A percentile compares a stretch with the other conserved stretches of the same genome.
Evolutionary conservation across 2,329 filamentous ascomycete genomes (phyloP).

Genomic region (Mycocentrospora acerina): DNA sequence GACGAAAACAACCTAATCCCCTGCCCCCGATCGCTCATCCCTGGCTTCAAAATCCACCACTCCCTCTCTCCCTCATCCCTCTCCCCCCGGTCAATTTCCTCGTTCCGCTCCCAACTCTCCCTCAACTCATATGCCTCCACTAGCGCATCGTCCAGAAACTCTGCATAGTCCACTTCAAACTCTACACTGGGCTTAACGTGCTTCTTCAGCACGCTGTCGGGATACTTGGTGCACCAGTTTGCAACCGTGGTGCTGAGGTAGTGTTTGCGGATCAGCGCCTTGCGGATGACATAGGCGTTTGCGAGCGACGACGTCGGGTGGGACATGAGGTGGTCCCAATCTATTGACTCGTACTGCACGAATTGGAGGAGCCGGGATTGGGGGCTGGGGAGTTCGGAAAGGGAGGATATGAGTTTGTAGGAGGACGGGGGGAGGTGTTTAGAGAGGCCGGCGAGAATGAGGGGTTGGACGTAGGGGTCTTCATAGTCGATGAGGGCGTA

Average conservation of each 20-base stretch:
- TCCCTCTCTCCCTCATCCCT: slow-evolving; percentile 55
- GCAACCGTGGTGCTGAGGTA: slow-evolving; percentile 82
- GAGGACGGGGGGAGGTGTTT: slow-evolving; percentile 58
- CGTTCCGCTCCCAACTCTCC: slow-evolving; percentile 74
- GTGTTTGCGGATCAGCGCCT: slow-evolving; percentile 94
- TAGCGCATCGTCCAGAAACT: slow-evolving; percentile 92
- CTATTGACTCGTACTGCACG: slow-evolving; percentile 80
- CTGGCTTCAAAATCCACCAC: slow-evolving; percentile 98
- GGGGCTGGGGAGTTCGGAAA: slow-evolving; percentile 50
- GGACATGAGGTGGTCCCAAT: slow-evolving; percentile 73
- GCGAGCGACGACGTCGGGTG: slow-evolving; percentile 65
- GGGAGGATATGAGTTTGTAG: slow-evolving; percentile 58
- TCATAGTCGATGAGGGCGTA: slow-evolving; percentile 82
- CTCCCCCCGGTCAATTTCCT: slow-evolving; percentile 24
- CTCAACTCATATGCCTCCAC: slow-evolving; percentile 86
- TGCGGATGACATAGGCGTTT: slow-evolving; percentile 93
- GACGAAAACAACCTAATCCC: slow-evolving; percentile 88
- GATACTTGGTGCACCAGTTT: slow-evolving; percentile 84
- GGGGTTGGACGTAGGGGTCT: slow-evolving; percentile 83
- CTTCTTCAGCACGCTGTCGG: slow-evolving; percentile 64
- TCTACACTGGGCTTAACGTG: slow-evolving; percentile 79
- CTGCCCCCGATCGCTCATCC: slow-evolving; percentile 95
- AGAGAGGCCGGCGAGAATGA: slow-evolving; percentile 73
- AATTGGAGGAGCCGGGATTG: slow-evolving; percentile 69
- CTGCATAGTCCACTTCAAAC: slow-evolving; percentile 94